Evolutionary conservation across 768 basidiomycete species (phyloP), one percentile per base, ranked within the genome.

Genomic region (Amanita rubescens): DNA sequence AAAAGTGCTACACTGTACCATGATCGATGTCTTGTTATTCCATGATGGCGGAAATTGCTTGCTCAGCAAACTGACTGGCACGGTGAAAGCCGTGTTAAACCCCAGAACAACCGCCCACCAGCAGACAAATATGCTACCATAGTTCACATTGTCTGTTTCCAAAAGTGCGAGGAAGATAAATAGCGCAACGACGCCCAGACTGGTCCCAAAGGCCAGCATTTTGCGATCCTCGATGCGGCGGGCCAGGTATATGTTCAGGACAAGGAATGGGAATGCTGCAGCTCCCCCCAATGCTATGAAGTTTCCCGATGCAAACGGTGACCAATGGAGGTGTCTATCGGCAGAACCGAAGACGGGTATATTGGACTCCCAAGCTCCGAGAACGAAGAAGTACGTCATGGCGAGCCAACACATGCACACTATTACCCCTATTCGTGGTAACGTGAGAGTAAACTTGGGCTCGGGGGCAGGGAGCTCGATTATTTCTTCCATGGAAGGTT

Each of bases 11-110:
- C 82, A 87, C 62, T 86, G 85, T 38, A 87, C 82, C 9, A 71
- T 75, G 63, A 84, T 64, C 33, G 75, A 78, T 15, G 73, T 73
- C 24, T 72, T 69, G 25, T 73, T 70, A 59, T 84, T 86, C 80
- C 81, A 86, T 53, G 68, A 65, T 3, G 74, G 72, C 1, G 85
- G 84, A 25, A 87, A 71, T 64, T 84, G 85, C 65, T 88, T 87
- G 56, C 80, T 82, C 32, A 87, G 66, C 51, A 85, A 62, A 54
- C 81, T 82, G 56, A 86, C 68, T 33, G 85, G 86, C 54, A 81
- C 79, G 1, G 84, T 87, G 58, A 77, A 82, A n/a, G 82, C 77
- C 12, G 86, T 69, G 64, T 87, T 87, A 71, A 87, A 87, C 1
- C 86, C 86, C 6, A 86, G 71, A 20, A 85, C 84, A 24, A 85